Conservation (phyloP, 192 early-diverging fungal genomes). For the Coemansia sp. region DNA sequence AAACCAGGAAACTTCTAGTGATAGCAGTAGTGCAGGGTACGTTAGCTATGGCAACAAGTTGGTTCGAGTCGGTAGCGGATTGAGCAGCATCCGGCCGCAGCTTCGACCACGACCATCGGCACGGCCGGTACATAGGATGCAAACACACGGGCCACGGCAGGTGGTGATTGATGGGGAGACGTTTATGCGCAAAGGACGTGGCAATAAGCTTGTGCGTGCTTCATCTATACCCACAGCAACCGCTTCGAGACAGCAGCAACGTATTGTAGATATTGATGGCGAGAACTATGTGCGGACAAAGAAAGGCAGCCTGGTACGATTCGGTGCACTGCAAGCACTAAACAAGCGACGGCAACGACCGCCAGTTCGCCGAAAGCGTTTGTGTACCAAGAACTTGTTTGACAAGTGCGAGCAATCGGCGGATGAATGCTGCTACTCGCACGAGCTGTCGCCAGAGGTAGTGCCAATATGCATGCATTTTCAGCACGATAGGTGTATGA, state of each 20-base stretch:
- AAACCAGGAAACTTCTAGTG: not conserved
- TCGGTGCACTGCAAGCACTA: conserved; percentile 17
- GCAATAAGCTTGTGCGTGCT: conserved; percentile 45
- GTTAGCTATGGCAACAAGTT: conserved; percentile 40
- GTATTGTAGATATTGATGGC: conserved; percentile 37
- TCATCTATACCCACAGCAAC: not conserved
- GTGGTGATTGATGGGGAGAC: conserved; percentile 35
- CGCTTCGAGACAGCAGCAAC: not conserved
- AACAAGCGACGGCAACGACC: conserved; percentile 12
- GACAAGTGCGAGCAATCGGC: conserved; percentile 23
- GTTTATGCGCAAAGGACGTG: conserved; percentile 25
- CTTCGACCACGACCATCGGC: not conserved
- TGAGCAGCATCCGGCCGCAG: not conserved
- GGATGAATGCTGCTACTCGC: conserved; percentile 58
- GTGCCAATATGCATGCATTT: conserved; percentile 67
- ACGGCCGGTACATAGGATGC: not conserved
- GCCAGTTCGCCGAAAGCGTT: conserved; percentile 1
- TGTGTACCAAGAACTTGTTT: conserved; percentile 39
- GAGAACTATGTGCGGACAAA: conserved; percentile 45
- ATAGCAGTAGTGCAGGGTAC: conserved; percentile 10
- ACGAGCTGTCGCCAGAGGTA: conserved; percentile 57
- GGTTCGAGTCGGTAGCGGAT: conserved; percentile 34
- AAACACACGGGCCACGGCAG: not conserved
- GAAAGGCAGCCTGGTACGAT: conserved; percentile 30
- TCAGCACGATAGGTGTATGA: conserved; percentile 61